Evolutionary conservation across 352 stramenopile genomes (phyloP).

Genomic region (Phytophthora sp.): DNA sequence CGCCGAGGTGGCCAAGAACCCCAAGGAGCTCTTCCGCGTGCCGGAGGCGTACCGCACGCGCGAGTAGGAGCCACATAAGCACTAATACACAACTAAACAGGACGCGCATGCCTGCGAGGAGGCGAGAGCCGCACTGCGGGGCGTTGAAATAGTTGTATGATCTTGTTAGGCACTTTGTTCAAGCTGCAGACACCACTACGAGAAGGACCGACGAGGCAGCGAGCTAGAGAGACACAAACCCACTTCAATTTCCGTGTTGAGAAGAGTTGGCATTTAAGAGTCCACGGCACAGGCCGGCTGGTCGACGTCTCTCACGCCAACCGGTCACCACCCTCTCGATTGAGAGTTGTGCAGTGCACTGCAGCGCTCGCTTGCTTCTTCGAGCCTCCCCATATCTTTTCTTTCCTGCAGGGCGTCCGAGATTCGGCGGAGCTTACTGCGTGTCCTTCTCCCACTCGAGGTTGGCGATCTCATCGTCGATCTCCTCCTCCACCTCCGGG

Average conservation of each 20-base stretch:
- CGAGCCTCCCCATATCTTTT: constrained; percentile 13
- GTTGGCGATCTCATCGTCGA: constrained; percentile 89
- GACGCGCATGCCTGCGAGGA: not conserved
- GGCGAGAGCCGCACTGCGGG: no score
- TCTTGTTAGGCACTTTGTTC: constrained; percentile 28
- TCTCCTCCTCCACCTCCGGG: constrained; percentile 85
- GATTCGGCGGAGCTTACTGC: constrained; percentile 52
- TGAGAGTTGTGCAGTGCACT: constrained; percentile 1
- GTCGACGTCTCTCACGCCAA: not conserved
- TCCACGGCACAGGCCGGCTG: constrained; percentile 10
- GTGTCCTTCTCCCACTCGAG: constrained; percentile 92
- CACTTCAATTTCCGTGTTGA: constrained; percentile 40
- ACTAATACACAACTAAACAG: constrained; percentile 15
- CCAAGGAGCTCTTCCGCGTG: constrained; percentile 83
- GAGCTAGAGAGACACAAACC: constrained; percentile 20
- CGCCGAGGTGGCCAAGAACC: constrained; percentile 48
- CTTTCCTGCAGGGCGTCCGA: constrained; percentile 10
- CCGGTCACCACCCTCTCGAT: not conserved
- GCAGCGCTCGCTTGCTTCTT: constrained; percentile 1
- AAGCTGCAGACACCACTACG: constrained; percentile 8
- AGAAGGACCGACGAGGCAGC: not conserved
- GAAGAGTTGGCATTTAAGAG: constrained; percentile 37
- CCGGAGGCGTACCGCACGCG: constrained; percentile 81
- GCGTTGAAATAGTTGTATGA: constrained; percentile 34
- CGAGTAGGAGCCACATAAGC: constrained; percentile 28